Conservation (phyloP, 2,329 filamentous ascomycete species). For the Nigrospora osmanthi region DNA sequence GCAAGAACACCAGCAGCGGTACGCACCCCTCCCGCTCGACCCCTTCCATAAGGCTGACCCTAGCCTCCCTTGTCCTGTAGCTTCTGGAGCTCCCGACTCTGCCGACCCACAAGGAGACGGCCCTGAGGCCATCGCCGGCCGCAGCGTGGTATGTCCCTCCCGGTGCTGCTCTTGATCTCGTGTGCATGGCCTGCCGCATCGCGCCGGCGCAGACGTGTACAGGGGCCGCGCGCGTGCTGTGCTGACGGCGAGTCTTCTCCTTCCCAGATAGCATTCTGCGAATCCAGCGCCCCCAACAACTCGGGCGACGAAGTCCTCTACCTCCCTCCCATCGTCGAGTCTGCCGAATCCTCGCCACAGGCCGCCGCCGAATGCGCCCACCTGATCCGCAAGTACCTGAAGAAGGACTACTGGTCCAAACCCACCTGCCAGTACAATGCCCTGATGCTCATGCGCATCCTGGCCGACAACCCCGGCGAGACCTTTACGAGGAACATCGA, state of each 20-base stretch:
- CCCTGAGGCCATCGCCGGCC: constrained; percentile 58
- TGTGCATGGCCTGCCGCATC: constrained; percentile 1
- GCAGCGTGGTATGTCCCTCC: constrained; percentile 55
- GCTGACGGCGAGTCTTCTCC: neutral
- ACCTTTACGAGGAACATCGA: constrained; percentile 91
- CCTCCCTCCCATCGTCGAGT: constrained; percentile 88
- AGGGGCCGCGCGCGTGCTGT: too few species aligned
- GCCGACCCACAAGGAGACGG: constrained; percentile 32
- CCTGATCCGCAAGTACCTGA: constrained; percentile 75
- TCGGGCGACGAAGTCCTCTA: constrained; percentile 84
- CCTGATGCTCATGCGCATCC: constrained; percentile 88
- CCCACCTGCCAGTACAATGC: constrained; percentile 87
- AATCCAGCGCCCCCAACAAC: constrained; percentile 56
- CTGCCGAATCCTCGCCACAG: constrained; percentile 81
- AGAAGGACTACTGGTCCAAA: constrained; percentile 57
- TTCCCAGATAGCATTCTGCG: constrained; percentile 69
- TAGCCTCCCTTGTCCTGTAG: neutral
- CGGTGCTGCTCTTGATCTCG: neutral
- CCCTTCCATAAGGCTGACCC: neutral
- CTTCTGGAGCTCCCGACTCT: too few species aligned
- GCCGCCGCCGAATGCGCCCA: constrained; percentile 77
- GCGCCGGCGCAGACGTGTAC: neutral
- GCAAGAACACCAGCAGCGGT: constrained; percentile 28
- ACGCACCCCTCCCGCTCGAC: neutral
- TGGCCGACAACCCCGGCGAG: constrained; percentile 83